These are phyloP conservation scores for Plasmodium cynomolgi DNA, from an alignment of 169 alveolate species.

Conservation along the genomic window DNA sequence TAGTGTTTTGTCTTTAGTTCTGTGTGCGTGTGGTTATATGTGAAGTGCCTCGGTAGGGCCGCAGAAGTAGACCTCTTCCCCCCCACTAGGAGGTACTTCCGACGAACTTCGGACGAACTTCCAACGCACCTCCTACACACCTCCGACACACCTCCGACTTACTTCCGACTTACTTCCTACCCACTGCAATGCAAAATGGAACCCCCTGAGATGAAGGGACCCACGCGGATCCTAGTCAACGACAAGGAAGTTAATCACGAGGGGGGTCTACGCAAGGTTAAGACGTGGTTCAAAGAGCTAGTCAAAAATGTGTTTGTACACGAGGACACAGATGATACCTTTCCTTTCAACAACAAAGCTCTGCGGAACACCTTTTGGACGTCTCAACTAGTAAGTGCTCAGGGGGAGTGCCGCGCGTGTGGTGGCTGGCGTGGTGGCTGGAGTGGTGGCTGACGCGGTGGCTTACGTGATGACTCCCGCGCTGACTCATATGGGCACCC, in stretches of 20 bases:
- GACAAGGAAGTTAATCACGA: conserved; percentile 29
- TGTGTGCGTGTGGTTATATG: neutral
- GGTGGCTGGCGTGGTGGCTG: no score
- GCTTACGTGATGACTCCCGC: no score
- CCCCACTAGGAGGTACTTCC: neutral
- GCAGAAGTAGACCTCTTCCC: neutral
- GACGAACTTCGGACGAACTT: no score
- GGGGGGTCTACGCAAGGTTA: neutral
- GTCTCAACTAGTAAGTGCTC: conserved; percentile 21
- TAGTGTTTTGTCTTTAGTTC: neutral
- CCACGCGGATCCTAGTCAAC: conserved; percentile 22
- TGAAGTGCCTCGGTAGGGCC: neutral
- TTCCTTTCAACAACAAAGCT: conserved; percentile 8
- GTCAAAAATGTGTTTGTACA: neutral
- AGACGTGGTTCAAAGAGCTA: neutral
- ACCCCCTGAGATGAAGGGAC: neutral
- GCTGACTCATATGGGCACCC: neutral
- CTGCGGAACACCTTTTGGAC: conserved; percentile 39
- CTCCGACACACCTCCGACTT: no score
- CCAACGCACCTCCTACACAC: no score
- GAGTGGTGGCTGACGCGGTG: neutral
- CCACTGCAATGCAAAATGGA: conserved; percentile 11
- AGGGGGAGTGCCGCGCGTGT: neutral
- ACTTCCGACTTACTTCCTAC: no score
- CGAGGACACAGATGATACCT: neutral